Evolutionary conservation across 2,329 filamentous ascomycete species (phyloP), one percentile per base, ranked within the genome.

Genomic region (Hortaea werneckii): DNA sequence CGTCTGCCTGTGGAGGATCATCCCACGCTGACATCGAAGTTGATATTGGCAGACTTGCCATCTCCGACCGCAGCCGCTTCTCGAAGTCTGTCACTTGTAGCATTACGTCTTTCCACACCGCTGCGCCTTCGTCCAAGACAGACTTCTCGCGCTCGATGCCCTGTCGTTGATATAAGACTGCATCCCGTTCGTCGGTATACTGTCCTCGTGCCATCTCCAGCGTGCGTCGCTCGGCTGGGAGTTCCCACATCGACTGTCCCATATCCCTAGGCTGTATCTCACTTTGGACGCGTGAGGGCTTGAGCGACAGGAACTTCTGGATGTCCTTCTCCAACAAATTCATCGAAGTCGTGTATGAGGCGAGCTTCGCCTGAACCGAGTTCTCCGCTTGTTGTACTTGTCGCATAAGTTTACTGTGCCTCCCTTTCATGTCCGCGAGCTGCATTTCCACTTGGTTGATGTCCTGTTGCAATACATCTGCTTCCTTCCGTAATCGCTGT

Each of bases 131-230:
- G 20, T 83, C 76, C 7, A 89, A 69, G 1, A 84, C 85, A 3
- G 69, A 64, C 12, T 74, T 74, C 51, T 89, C 84, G 40, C 70
- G 71, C 29, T 80, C 73, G 1, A 83, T 76, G 27, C 75, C 71
- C 6, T 65, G 57, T 50, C 76, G 78, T 47, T 76, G 75, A 39
- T 68, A 66, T 42, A 79, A 67, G 2, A 85, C 66, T 0, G 76
- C 65, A 1, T 65, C 65, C 1, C 81, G 68, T 53, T 88, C 83
- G 5, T 75, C 73, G 44, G 77, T 72, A 79, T 82, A 88, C 73
- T 83, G 85, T 10, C 80, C 74, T 48, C 72, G 77, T 0, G 83
- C 84, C 80, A 88, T 82, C 10, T 78, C 77, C 1, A 82, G 60
- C 0, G 83, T 88, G 40, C 84, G 72, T 12, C 82, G 73, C 54